Percentiles rank a stretch among this genome's conserved stretches.
These are phyloP conservation scores for Fraxinus sp. DNA, from an alignment of 305 asterid species.

Conservation along the genomic window DNA sequence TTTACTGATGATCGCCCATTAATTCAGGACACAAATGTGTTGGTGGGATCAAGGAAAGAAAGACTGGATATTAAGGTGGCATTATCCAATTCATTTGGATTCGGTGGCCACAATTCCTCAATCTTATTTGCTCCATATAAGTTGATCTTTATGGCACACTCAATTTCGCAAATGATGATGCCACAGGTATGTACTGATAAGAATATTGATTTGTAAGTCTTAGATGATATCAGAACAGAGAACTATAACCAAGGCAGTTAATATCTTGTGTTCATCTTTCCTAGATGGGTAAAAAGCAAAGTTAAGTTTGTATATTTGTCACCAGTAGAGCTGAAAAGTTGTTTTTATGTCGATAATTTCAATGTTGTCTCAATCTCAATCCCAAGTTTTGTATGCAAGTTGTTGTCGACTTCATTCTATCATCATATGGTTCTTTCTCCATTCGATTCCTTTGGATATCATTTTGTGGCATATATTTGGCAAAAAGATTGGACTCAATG, in stretches of 20 bases:
- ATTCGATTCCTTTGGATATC: too few species aligned
- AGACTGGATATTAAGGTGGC: constrained; percentile 72
- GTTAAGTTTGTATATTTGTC: background rate
- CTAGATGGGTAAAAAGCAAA: background rate
- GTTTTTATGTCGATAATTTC: background rate
- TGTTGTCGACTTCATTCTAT: too few species aligned
- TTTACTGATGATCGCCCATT: background rate
- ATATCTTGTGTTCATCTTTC: background rate
- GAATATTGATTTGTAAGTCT: background rate
- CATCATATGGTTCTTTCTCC: too few species aligned
- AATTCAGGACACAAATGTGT: constrained; percentile 36
- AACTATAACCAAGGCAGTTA: background rate
- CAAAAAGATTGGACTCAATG: too few species aligned
- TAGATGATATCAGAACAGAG: background rate
- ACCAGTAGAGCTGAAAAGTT: background rate
- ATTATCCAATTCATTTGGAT: constrained; percentile 82
- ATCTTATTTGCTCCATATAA: constrained; percentile 1
- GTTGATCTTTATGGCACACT: background rate
- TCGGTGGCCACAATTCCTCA: background rate
- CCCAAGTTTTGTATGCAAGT: too few species aligned
- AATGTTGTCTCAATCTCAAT: too few species aligned
- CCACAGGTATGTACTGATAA: background rate
- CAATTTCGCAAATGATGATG: background rate
- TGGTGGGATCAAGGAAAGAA: constrained; percentile 77
- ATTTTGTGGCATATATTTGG: too few species aligned